A percentile compares a stretch with the other conserved stretches of the same genome.
Conservation (phyloP, 1,284 basidiomycete species). For the Leccinum fuscescens region DNA sequence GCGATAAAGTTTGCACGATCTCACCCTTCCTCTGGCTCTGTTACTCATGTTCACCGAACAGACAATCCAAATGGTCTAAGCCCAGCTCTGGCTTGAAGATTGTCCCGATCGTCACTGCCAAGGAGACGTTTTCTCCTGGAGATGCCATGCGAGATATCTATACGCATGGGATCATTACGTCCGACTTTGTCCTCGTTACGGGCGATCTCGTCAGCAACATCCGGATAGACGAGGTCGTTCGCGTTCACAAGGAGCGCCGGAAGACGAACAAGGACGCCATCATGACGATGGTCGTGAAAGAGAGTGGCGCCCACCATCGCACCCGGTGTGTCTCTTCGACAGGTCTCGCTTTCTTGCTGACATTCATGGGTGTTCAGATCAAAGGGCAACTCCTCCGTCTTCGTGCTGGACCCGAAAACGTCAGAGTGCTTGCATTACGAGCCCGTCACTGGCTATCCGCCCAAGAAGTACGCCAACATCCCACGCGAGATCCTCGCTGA, state of each 20-base stretch:
- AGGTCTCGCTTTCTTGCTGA: constrained; percentile 2
- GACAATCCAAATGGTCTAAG: constrained; percentile 79
- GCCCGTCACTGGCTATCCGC: constrained; percentile 63
- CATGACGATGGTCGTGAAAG: constrained; percentile 94
- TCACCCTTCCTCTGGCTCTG: constrained; percentile 8
- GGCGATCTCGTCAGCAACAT: constrained; percentile 95
- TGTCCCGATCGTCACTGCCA: constrained; percentile 83
- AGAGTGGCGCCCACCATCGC: constrained; percentile 67
- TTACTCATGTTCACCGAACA: constrained; percentile 31
- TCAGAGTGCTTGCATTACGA: constrained; percentile 81
- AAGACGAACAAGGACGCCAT: constrained; percentile 89
- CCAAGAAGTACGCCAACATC: constrained; percentile 55
- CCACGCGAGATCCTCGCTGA: constrained; percentile 68
- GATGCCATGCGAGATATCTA: constrained; percentile 98
- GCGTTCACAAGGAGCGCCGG: constrained; percentile 85
- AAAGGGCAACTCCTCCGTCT: constrained; percentile 67
- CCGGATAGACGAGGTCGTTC: constrained; percentile 85
- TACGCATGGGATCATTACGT: constrained; percentile 86
- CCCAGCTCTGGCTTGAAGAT: constrained; percentile 79
- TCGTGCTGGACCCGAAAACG: constrained; percentile 72
- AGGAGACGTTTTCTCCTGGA: constrained; percentile 87
- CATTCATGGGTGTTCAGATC: constrained; percentile 43
- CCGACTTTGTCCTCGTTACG: constrained; percentile 92
- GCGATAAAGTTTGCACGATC: constrained; percentile 67
- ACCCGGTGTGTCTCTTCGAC: constrained; percentile 55